These are phyloP conservation scores for Cucumis hystrix DNA, from an alignment of 306 rosid species.

Conservation along the genomic window DNA sequence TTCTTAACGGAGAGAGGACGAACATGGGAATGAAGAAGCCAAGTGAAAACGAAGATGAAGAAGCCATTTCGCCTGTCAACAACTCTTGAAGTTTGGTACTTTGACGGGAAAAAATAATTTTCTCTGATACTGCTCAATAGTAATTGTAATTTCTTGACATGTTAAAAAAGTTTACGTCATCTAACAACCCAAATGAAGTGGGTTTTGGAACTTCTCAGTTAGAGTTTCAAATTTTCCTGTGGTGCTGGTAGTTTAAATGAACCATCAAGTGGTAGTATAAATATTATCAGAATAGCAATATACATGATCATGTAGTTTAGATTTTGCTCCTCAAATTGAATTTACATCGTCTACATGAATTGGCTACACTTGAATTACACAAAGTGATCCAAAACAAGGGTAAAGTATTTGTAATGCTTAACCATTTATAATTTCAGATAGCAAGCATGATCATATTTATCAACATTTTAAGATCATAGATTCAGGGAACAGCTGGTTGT, in stretches of 20 bases:
- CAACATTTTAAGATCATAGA: not conserved
- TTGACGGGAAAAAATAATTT: not conserved
- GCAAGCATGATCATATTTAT: conserved; percentile 17
- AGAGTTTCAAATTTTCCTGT: not conserved
- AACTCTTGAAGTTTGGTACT: not conserved
- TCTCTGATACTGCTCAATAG: not conserved
- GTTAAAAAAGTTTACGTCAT: not conserved
- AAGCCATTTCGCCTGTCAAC: too few relatives aligned
- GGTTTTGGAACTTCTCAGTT: not conserved
- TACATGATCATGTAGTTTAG: not conserved
- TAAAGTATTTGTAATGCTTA: not conserved
- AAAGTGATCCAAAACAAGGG: not conserved
- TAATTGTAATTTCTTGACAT: not conserved
- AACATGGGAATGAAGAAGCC: too few relatives aligned
- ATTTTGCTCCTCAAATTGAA: conserved; percentile 1
- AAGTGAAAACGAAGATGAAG: too few relatives aligned
- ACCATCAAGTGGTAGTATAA: not conserved
- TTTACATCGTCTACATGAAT: not conserved
- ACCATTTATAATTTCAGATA: not conserved
- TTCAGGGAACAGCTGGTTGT: conserved; percentile 1
- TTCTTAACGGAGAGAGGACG: too few relatives aligned
- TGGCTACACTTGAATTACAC: not conserved
- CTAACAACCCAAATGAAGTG: not conserved
- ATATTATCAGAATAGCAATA: not conserved
- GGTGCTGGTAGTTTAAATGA: not conserved